These are phyloP conservation scores for Striga hermonthica DNA, from an alignment of 305 asterid genomes.

Conservation along the genomic window DNA sequence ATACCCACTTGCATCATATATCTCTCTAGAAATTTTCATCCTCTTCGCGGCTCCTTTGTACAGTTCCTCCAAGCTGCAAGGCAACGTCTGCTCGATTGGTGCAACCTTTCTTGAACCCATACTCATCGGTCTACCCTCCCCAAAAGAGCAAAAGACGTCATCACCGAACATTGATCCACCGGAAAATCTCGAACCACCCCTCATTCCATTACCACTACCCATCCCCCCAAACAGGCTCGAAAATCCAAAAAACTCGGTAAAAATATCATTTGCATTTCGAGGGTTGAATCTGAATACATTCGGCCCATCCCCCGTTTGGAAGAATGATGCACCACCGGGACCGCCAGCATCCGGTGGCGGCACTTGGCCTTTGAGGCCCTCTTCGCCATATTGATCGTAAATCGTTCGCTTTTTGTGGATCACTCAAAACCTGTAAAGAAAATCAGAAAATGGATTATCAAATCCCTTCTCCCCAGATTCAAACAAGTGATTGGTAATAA, in stretches of 20 bases:
- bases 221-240: constrained; percentile 70
- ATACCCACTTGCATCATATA: constrained; percentile 83
- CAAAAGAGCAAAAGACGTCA: constrained; percentile 65
- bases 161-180: constrained; percentile 74
- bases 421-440: constrained; percentile 66
- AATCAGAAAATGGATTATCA: too few species aligned
- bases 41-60: constrained; percentile 79
- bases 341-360: constrained; percentile 60
- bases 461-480: too few species aligned
- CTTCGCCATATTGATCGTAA: constrained; percentile 89
- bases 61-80: constrained; percentile 80
- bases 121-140: constrained; percentile 52
- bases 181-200: constrained; percentile 56
- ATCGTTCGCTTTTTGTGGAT: constrained; percentile 75
- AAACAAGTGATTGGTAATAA: too few species aligned
- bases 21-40: constrained; percentile 88
- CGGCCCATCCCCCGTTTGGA: constrained; percentile 73
- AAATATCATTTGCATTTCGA: constrained; percentile 77
- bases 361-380: constrained; percentile 81
- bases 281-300: constrained; percentile 73
- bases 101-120: constrained; percentile 70
- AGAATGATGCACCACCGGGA: constrained; percentile 60
- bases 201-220: constrained; percentile 59
- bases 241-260: constrained; percentile 76
- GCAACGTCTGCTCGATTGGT: constrained; percentile 61